These are phyloP conservation scores for Annulohypoxylon truncatum DNA, from an alignment of 2,329 filamentous ascomycete genomes.

Conservation along the genomic window DNA sequence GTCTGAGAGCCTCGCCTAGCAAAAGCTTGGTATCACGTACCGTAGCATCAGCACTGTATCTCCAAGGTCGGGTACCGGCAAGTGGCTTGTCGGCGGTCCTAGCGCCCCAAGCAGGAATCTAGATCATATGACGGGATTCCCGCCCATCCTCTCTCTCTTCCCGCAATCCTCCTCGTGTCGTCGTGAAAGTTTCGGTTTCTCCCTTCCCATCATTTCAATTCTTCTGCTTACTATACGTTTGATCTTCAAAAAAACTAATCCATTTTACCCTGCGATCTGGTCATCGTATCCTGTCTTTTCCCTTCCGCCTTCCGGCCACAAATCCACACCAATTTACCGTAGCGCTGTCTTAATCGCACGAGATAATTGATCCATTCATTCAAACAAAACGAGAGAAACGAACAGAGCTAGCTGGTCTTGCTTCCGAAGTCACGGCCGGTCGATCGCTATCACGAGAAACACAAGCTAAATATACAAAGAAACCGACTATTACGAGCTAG, in stretches of 20 bases:
- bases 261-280: slow-evolving; percentile 21
- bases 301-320: background rate
- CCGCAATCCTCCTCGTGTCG: slow-evolving; percentile 11
- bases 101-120: slow-evolving; percentile 12
- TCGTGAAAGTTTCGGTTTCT: slow-evolving; percentile 15
- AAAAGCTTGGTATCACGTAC: slow-evolving; percentile 1
- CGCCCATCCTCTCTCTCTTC: background rate
- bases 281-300: slow-evolving; percentile 23
- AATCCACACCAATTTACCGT: background rate
- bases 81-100: background rate
- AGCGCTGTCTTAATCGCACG: background rate
- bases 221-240: slow-evolving; percentile 9
- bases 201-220: background rate
- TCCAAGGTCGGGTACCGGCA: background rate
- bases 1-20: background rate
- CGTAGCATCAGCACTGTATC: slow-evolving; percentile 29
- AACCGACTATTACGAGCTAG: too few species aligned
- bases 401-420: slow-evolving; percentile 12
- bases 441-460: background rate
- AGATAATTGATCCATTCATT: background rate
- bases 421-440: background rate
- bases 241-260: slow-evolving; percentile 14
- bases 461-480: too few species aligned
- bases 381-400: background rate
- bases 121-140: slow-evolving; percentile 28